Evolutionary conservation across 495 filamentous ascomycete genomes (phyloP).

Genomic region (Pyronema omphalodes): DNA sequence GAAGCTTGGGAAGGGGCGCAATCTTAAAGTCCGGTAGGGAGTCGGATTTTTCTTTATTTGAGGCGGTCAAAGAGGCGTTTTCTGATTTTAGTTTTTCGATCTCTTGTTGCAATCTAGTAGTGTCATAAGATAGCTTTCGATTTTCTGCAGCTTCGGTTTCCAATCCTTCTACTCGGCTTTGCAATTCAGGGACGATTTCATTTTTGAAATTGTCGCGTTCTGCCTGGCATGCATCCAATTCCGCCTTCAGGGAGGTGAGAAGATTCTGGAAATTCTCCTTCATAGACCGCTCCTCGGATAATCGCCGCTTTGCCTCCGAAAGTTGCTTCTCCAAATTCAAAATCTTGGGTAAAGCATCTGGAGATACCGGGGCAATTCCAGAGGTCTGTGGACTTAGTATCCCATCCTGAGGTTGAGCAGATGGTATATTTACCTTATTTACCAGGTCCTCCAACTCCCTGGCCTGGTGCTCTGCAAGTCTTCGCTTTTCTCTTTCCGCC

Average conservation of each 20-base stretch:
- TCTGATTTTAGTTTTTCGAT: constrained; percentile 49
- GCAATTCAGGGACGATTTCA: constrained; percentile 57
- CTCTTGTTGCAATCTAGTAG: constrained; percentile 64
- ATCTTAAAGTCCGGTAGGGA: neutral
- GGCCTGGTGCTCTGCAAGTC: constrained; percentile 62
- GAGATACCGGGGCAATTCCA: neutral
- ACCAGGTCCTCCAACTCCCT: constrained; percentile 61
- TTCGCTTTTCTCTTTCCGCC: constrained; percentile 58
- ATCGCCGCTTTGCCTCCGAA: constrained; percentile 60
- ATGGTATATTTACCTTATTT: constrained; percentile 30
- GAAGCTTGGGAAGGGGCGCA: too few relatives aligned
- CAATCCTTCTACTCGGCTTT: constrained; percentile 55
- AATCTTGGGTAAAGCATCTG: constrained; percentile 36
- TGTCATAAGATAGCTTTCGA: constrained; percentile 53
- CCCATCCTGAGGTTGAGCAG: too few relatives aligned
- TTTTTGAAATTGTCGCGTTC: constrained; percentile 85
- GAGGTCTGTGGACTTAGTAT: constrained; percentile 2
- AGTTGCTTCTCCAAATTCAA: constrained; percentile 61
- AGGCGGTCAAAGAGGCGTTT: constrained; percentile 33
- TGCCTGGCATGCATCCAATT: constrained; percentile 63
- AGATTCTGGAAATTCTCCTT: constrained; percentile 93
- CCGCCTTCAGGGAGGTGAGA: constrained; percentile 59
- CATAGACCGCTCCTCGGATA: constrained; percentile 67
- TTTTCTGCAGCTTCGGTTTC: constrained; percentile 48
- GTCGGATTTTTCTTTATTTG: constrained; percentile 2